phyloP scores from a whole-genome alignment of 495 filamentous ascomycete genomes.

The Sphaerosporella brunnea region DNA sequence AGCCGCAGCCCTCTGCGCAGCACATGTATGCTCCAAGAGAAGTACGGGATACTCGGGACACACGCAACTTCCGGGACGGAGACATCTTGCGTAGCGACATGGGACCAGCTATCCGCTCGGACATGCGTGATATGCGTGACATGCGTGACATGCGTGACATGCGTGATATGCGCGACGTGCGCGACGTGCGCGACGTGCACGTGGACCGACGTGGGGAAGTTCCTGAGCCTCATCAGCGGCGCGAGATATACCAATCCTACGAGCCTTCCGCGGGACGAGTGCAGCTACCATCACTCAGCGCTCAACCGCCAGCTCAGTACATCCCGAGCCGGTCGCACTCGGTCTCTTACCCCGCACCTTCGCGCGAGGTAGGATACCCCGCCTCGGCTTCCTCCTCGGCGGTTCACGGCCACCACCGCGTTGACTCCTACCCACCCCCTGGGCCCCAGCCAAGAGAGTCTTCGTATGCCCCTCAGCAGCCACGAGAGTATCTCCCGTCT shows the following conservation, averaged over 20 bases:
- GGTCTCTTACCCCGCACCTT: background rate
- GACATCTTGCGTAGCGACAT: background rate
- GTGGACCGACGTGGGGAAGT: background rate
- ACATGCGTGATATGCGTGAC: too few relatives aligned
- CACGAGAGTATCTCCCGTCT: background rate
- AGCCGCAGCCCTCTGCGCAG: slow-evolving; percentile 7
- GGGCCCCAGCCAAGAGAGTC: background rate
- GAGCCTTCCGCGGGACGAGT: background rate
- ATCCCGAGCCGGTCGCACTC: background rate
- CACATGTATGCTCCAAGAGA: slow-evolving; percentile 7
- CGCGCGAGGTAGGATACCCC: background rate
- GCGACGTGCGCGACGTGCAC: background rate
- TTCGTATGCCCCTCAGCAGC: background rate
- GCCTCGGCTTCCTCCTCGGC: background rate
- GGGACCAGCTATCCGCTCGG: too few relatives aligned
- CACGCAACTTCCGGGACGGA: background rate
- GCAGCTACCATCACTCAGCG: background rate
- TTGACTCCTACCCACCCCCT: background rate
- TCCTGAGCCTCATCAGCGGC: background rate
- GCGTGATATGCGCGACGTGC: background rate
- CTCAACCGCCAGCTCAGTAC: background rate
- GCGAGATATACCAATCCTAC: background rate
- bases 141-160: background rate
- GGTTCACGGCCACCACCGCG: background rate
- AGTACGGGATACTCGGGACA: background rate